Evolutionary conservation across 305 asterid species (phyloP), one percentile per base, ranked within the genome.

Genomic region (Fraxinus floribunda): DNA sequence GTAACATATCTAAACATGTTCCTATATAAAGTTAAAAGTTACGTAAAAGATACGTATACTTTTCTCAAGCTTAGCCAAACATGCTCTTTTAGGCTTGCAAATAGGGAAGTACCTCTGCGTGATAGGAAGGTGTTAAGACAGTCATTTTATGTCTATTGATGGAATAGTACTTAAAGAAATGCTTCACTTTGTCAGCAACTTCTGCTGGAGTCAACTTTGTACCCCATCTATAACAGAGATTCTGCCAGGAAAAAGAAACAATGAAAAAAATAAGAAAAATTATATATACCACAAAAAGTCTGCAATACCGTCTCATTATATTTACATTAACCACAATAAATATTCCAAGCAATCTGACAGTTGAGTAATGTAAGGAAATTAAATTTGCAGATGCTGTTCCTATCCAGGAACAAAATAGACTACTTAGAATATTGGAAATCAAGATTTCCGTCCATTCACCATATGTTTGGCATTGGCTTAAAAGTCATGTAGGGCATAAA

Each of bases 141-240:
- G 98, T 91, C 99, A 94, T 96, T 90, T 96, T 94, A 91, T 94
- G 99, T 82, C 98, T 87, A 77, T 96, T 94, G 87, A 96, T 93
- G 34, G 98, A 94, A 83, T 96, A 94, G 83, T 93, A 92, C 89
- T 91, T 96, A 90, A 94, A 96, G 92, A 96, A 94, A 82, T 94
- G 83, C 85, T 96, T 96, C 88, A 94, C 99, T 90, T 94, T 92
- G 34, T 92, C 97, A 7, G 90, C 95, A 34, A 93, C 89, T 86
- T 96, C 98, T 34, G 91, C 86, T 16, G 98, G 97, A 52, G 90
- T 91, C 83, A 93, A 83, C 86, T 85, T 91, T 22, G 90, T 87
- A 72, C 99, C 98, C 98, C 46, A 96, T 87, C 91, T 93, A 83
- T 88, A 91, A 88, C 99, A 96, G 7, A 94, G 94, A 90, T 96